phyloP scores from a whole-genome alignment of 2,329 filamentous ascomycete genomes.

The Dothideomycetidae sp. region DNA sequence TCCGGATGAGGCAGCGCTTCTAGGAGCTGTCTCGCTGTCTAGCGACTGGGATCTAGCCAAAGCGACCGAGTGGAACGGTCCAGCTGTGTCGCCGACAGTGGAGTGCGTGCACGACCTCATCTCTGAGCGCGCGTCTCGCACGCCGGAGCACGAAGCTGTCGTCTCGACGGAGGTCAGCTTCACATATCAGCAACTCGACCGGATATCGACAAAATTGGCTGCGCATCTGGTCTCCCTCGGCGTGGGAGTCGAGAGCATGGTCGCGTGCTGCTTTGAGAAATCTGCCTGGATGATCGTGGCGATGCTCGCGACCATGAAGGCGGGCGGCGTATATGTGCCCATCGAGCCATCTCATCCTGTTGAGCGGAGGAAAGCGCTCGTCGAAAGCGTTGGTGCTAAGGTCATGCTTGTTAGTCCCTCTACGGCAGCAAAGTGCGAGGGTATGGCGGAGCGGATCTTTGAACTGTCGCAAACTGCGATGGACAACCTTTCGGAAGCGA shows the following conservation, averaged over 20 bases:
- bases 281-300: constrained; percentile 23
- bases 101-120: constrained; percentile 8
- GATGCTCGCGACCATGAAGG: constrained; percentile 25
- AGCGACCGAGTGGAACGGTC: constrained; percentile 2
- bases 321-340: constrained; percentile 22
- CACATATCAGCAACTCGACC: constrained; percentile 4
- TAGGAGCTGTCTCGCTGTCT: neutral
- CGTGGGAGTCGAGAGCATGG: constrained; percentile 10
- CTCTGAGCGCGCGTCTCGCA: neutral
- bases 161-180: constrained; percentile 2
- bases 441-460: neutral
- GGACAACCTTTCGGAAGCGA: neutral
- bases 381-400: neutral
- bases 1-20: neutral
- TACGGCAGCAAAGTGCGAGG: neutral
- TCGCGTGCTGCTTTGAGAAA: constrained; percentile 26
- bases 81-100: neutral
- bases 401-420: neutral
- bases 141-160: constrained; percentile 3
- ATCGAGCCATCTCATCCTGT: constrained; percentile 6
- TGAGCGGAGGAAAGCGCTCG: neutral
- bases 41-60: neutral
- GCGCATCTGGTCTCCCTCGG: neutral
- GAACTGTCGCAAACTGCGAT: neutral
- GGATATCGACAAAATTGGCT: neutral